Percentiles rank a stretch among this genome's conserved stretches.
These are phyloP conservation scores for Fusarium solani-melongenae DNA, from an alignment of 2,329 filamentous ascomycete genomes.

Conservation along the genomic window DNA sequence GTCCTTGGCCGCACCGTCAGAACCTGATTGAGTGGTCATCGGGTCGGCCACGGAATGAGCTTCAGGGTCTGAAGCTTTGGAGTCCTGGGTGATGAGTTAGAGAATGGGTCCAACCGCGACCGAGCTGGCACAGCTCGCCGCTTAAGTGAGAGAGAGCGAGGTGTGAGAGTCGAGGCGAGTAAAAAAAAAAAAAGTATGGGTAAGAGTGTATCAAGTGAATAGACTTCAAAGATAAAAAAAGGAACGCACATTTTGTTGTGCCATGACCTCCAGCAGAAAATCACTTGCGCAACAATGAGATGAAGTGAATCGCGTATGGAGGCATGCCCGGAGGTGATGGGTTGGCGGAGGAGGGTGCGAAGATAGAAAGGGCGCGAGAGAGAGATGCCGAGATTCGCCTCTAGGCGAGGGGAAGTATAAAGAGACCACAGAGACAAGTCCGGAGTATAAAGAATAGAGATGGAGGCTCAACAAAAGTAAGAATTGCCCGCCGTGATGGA, in stretches of 20 bases:
- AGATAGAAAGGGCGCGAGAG: constrained; percentile 24
- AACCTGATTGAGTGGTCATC: constrained; percentile 61
- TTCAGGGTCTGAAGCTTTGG: constrained; percentile 49
- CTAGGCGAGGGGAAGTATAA: constrained; percentile 2
- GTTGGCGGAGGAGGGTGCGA: constrained; percentile 34
- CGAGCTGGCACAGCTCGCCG: constrained; percentile 25
- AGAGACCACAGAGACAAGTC: not conserved
- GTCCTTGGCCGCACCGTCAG: constrained; percentile 62
- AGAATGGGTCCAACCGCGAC: constrained; percentile 36
- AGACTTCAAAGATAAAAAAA: constrained; percentile 19
- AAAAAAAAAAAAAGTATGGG: constrained; percentile 25
- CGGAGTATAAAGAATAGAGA: constrained; percentile 12
- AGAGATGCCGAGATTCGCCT: constrained; percentile 4
- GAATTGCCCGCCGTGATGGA: constrained; percentile 45
- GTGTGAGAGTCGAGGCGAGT: constrained; percentile 13
- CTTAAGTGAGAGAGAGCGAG: constrained; percentile 21
- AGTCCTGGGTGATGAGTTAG: constrained; percentile 47
- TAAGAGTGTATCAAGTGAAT: constrained; percentile 26
- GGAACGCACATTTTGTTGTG: constrained; percentile 52
- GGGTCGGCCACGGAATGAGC: constrained; percentile 49
- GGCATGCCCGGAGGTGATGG: constrained; percentile 46
- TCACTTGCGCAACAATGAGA: constrained; percentile 50
- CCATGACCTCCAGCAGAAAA: constrained; percentile 50
- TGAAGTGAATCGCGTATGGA: constrained; percentile 47
- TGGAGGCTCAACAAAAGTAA: constrained; percentile 39